These are phyloP conservation scores for Hypoxylon trugodes DNA, from an alignment of 495 filamentous ascomycete genomes.

Conservation along the genomic window DNA sequence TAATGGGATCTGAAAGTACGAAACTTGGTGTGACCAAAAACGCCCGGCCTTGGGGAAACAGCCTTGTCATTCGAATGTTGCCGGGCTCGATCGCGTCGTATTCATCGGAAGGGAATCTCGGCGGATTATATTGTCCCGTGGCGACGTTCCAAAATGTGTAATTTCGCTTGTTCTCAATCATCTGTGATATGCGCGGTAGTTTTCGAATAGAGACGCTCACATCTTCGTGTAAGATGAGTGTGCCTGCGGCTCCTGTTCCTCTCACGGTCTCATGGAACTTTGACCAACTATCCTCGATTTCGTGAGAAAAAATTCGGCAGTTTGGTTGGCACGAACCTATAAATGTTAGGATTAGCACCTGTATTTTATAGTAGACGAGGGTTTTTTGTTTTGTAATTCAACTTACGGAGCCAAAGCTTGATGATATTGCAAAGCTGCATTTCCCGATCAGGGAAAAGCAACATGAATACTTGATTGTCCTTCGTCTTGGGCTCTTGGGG, in stretches of 20 bases:
- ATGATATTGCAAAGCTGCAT: constrained; percentile 36
- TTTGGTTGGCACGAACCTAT: constrained; percentile 35
- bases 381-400: background rate
- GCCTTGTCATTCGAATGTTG: constrained; percentile 50
- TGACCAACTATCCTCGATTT: constrained; percentile 34
- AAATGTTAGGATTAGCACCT: constrained; percentile 19
- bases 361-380: background rate
- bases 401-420: constrained; percentile 47
- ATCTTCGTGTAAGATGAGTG: constrained; percentile 40
- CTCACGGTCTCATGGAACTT: constrained; percentile 41
- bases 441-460: constrained; percentile 37
- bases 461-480: constrained; percentile 41
- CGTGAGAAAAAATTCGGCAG: constrained; percentile 42
- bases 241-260: constrained; percentile 36
- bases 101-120: constrained; percentile 38
- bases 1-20: constrained; percentile 59
- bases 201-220: constrained; percentile 27
- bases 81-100: constrained; percentile 34
- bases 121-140: constrained; percentile 34
- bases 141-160: constrained; percentile 45
- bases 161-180: constrained; percentile 28
- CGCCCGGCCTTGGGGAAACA: constrained; percentile 66
- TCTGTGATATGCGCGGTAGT: constrained; percentile 26
- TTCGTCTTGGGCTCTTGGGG: constrained; percentile 31
- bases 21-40: constrained; percentile 73